phyloP scores from a whole-genome alignment of 176 grass and related monocot genomes.

The Chloris gayana region DNA sequence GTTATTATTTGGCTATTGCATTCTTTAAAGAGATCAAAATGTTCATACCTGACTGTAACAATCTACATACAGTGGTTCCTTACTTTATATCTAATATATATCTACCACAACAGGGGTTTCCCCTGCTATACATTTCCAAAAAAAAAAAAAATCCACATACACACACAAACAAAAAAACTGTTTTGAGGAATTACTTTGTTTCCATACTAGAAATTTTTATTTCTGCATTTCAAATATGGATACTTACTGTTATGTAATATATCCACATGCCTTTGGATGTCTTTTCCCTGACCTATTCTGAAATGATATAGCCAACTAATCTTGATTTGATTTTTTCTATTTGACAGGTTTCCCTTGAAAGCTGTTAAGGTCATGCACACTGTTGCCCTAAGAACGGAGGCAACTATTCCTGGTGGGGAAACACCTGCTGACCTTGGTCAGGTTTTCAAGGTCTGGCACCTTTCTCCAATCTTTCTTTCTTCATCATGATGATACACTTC shows the following conservation, averaged over 20 bases:
- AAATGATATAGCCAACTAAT: neutral
- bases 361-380: slow-evolving; percentile 99
- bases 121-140: too few relatives aligned
- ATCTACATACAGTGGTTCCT: too few relatives aligned
- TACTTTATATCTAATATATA: too few relatives aligned
- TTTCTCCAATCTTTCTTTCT: slow-evolving; percentile 9
- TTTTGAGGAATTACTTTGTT: neutral
- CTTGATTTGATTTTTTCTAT: slow-evolving; percentile 9
- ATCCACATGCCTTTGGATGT: slow-evolving; percentile 9
- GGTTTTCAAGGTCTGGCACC: slow-evolving; percentile 69
- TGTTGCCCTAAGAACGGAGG: slow-evolving; percentile 90
- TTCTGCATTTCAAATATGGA: slow-evolving; percentile 16
- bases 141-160: too few relatives aligned
- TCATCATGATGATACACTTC: neutral
- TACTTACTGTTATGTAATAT: slow-evolving; percentile 13
- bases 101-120: too few relatives aligned
- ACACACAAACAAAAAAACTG: too few relatives aligned
- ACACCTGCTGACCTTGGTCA: slow-evolving; percentile 79
- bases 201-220: neutral
- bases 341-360: slow-evolving; percentile 92
- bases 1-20: slow-evolving; percentile 21
- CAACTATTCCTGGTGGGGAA: slow-evolving; percentile 69
- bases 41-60: neutral
- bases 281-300: slow-evolving; percentile 1
- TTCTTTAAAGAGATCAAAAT: slow-evolving; percentile 25